These are phyloP conservation scores for Benincasa hispida DNA, from an alignment of 306 rosid species.

Conservation along the genomic window DNA sequence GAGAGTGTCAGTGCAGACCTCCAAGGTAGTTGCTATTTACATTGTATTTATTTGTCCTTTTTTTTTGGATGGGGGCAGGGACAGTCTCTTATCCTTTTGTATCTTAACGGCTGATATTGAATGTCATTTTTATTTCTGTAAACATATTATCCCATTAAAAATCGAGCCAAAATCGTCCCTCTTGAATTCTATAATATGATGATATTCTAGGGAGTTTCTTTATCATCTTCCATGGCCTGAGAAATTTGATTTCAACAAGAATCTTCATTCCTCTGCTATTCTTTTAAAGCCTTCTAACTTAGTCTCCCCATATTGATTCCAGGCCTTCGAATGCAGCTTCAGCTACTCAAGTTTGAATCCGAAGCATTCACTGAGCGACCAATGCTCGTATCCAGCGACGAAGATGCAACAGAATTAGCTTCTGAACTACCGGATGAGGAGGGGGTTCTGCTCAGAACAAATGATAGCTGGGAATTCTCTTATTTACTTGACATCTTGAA, in stretches of 20 bases:
- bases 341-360: conserved; percentile 64
- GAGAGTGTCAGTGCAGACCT: conserved; percentile 74
- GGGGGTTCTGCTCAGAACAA: conserved; percentile 10
- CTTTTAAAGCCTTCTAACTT: background rate
- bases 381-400: conserved; percentile 46
- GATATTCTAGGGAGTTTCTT: background rate
- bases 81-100: background rate
- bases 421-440: conserved; percentile 11
- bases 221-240: background rate
- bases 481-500: conserved; percentile 47
- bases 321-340: conserved; percentile 97
- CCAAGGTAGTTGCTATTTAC: conserved; percentile 39
- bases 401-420: conserved; percentile 46
- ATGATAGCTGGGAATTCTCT: conserved; percentile 58
- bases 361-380: conserved; percentile 52
- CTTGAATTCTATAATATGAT: background rate
- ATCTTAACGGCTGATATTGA: background rate
- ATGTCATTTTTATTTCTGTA: background rate
- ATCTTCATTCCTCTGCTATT: background rate
- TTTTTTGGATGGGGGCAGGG: background rate
- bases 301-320: background rate
- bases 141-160: background rate
- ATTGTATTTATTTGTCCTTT: background rate
- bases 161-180: background rate
- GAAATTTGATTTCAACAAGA: background rate